Percentiles rank a stretch among this genome's conserved stretches.
These are phyloP conservation scores for Orbilia oligospora DNA, from an alignment of 2,329 filamentous ascomycete species.

Conservation along the genomic window DNA sequence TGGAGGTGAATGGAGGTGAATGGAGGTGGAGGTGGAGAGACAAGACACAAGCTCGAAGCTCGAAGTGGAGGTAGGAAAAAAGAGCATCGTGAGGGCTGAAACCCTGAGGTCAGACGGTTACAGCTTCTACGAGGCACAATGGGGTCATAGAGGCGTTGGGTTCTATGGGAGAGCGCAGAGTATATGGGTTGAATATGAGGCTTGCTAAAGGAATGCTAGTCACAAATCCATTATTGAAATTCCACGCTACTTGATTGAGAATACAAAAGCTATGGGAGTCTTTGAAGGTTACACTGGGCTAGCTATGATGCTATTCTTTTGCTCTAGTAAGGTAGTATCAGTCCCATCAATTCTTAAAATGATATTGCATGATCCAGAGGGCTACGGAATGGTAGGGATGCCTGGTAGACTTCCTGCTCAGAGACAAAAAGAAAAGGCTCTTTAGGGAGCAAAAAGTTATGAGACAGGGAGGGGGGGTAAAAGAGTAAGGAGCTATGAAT, in stretches of 20 bases:
- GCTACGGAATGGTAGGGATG: too few relatives aligned
- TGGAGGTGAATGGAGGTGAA: not conserved
- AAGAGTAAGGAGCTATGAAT: too few relatives aligned
- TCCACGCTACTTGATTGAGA: not conserved
- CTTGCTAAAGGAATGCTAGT: not conserved
- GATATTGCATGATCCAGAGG: not conserved
- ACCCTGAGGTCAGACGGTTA: too few relatives aligned
- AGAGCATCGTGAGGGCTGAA: too few relatives aligned
- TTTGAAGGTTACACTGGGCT: not conserved
- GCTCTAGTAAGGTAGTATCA: not conserved
- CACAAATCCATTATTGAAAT: not conserved
- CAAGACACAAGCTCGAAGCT: not conserved
- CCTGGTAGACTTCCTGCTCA: not conserved
- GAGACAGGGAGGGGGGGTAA: not conserved
- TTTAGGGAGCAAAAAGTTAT: not conserved
- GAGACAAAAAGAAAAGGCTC: not conserved
- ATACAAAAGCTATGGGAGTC: not conserved
- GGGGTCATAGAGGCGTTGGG: too few relatives aligned
- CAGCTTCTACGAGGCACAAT: too few relatives aligned
- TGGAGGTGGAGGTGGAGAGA: not conserved
- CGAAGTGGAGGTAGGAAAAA: too few relatives aligned
- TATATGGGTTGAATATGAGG: not conserved
- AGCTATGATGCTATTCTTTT: not conserved
- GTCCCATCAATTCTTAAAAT: not conserved
- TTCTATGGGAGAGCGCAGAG: too few relatives aligned